phyloP scores from a whole-genome alignment of 208 protist species.

The Angomonas deanei region DNA sequence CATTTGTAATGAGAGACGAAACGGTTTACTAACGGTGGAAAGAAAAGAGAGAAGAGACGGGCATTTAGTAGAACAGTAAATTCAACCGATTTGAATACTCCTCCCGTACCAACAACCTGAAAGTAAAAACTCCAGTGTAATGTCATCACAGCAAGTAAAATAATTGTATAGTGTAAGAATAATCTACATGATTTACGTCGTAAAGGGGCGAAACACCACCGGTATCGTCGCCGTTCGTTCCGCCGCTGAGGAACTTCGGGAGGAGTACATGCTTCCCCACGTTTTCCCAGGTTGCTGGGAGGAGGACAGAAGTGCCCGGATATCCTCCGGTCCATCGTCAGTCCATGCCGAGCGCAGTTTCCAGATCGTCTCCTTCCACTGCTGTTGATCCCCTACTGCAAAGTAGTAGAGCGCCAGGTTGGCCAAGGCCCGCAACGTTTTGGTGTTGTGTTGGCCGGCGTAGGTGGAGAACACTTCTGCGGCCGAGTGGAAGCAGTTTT shows the following conservation, averaged over 20 bases:
- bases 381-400: slow-evolving; percentile 14
- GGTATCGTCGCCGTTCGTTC: not conserved
- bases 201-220: not conserved
- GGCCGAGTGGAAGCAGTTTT: slow-evolving; percentile 10
- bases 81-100: no score
- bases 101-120: not conserved
- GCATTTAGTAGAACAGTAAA: not conserved
- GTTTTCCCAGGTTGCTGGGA: not conserved
- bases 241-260: not conserved
- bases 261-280: not conserved
- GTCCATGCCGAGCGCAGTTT: slow-evolving; percentile 15
- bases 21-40: slow-evolving; percentile 6
- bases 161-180: not conserved
- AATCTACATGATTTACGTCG: no score
- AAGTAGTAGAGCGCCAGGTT: slow-evolving; percentile 33
- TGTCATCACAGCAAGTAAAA: not conserved
- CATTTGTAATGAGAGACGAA: slow-evolving; percentile 10
- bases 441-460: slow-evolving; percentile 11
- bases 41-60: slow-evolving; percentile 11
- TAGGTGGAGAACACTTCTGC: slow-evolving; percentile 13
- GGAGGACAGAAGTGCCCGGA: slow-evolving; percentile 5
- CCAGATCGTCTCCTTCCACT: slow-evolving; percentile 25
- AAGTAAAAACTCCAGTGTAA: not conserved
- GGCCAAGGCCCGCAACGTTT: slow-evolving; percentile 21
- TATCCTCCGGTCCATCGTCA: slow-evolving; percentile 23